phyloP scores from a whole-genome alignment of 768 basidiomycete genomes.

The Candolleomyces efflorescens region DNA sequence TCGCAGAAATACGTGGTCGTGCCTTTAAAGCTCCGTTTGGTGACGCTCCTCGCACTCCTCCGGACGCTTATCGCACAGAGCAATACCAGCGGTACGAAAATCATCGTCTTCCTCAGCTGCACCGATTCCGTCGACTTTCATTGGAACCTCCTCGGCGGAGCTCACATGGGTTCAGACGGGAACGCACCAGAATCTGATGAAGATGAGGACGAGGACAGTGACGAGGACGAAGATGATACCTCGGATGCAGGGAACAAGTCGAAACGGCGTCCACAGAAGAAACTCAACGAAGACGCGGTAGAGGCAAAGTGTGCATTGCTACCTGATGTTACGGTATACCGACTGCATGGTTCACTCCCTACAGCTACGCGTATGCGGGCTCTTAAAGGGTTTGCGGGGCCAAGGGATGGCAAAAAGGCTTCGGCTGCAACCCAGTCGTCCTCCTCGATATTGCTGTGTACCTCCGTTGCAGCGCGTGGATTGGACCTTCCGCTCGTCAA shows the following conservation, averaged over 20 bases:
- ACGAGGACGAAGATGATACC: slow-evolving; percentile 20
- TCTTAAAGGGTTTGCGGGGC: slow-evolving; percentile 72
- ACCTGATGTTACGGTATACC: slow-evolving; percentile 77
- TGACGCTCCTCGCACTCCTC: slow-evolving; percentile 82
- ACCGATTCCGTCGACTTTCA: slow-evolving; percentile 99
- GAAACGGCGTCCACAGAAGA: neutral
- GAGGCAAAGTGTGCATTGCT: slow-evolving; percentile 70
- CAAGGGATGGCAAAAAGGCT: slow-evolving; percentile 14
- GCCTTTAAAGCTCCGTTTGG: slow-evolving; percentile 92
- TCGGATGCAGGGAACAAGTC: slow-evolving; percentile 21
- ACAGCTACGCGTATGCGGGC: slow-evolving; percentile 76
- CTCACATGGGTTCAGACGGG: slow-evolving; percentile 49
- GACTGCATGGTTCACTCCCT: slow-evolving; percentile 91
- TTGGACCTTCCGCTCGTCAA: slow-evolving; percentile 93
- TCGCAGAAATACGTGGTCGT: slow-evolving; percentile 86
- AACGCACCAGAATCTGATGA: slow-evolving; percentile 5
- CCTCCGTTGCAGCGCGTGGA: slow-evolving; percentile 97
- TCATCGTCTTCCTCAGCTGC: slow-evolving; percentile 95
- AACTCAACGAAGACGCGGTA: slow-evolving; percentile 36
- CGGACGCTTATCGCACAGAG: slow-evolving; percentile 72
- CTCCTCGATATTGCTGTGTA: slow-evolving; percentile 79
- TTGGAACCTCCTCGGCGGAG: slow-evolving; percentile 76
- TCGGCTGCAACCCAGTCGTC: slow-evolving; percentile 17
- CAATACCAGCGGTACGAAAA: slow-evolving; percentile 50
- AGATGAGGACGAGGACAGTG: slow-evolving; percentile 14